Evolutionary conservation across 805 yeast genomes (phyloP), one percentile per base, ranked within the genome.

Genomic region (Dipodascopsis tothii): DNA sequence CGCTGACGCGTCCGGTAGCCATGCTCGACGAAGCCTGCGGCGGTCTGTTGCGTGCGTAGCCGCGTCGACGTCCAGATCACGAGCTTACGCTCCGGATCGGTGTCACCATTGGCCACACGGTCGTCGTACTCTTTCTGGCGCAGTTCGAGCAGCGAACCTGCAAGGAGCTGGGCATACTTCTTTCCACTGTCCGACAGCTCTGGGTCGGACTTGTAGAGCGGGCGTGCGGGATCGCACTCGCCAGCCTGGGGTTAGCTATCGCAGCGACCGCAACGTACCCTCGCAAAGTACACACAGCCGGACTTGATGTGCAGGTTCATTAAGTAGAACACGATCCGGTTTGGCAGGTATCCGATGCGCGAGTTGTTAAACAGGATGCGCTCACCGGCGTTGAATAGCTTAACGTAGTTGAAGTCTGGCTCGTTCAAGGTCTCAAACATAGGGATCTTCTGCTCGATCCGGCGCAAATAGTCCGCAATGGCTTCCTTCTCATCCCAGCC

Each of bases 21-120:
- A 21, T 66, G 63, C 9, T 77, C 72, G 32, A 74, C 68, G 61
- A 90, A 85, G 44, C 72, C 77, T 43, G 73, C 71, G 0, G 90
- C 86, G 4, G 95, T 78, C 54, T 88, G 85, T 17, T 79, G 72
- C 0, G 96, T 86, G 58, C 96, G 75, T 52, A 77, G 72, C 50
- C 96, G 75, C 3, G 90, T 85, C 1, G 97, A 94, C 1, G 96
- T 87, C 95, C 97, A 90, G n/a, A 92, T 88, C 3, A 80, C 78
- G 56, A 88, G 71, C 3, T 81, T 40, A 9, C 49, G 48, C 19
- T 37, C 37, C 9, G 43, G 38, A 14, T 30, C 35, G 16, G 34
- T 42, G n/a, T 40, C 41, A 19, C 47, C 45, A 17, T 33, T 19
- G n/a, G 50, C 44, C 3, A 19, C 25, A n/a, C 48, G 41, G 23